Evolutionary conservation across 148 eudicot species (phyloP).

Genomic region (Polygonum maritimum): DNA sequence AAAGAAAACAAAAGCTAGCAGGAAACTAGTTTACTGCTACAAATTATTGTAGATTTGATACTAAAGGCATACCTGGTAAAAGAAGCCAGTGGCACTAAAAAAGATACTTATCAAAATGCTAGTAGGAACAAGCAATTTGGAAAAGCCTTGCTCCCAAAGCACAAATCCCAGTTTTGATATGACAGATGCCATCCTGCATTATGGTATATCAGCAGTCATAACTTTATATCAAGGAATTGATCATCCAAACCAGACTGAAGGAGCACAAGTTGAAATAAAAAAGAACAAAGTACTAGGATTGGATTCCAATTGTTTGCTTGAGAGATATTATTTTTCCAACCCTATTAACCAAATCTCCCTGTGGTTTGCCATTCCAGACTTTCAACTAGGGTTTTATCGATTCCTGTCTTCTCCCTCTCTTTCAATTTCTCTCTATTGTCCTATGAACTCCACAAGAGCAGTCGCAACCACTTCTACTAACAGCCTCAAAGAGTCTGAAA

Average conservation of each 20-base stretch:
- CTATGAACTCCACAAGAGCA: not conserved
- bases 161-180: conserved; percentile 94
- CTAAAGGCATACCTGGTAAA: conserved; percentile 59
- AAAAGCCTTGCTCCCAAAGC: conserved; percentile 88
- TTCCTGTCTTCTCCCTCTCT: not conserved
- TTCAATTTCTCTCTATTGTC: not conserved
- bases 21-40: not conserved
- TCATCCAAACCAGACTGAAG: not conserved
- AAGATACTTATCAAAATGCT: conserved; percentile 67
- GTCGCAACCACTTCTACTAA: not conserved
- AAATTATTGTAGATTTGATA: not conserved
- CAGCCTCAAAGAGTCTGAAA: not conserved
- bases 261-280: not conserved
- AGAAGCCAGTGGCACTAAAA: conserved; percentile 86
- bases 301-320: not conserved
- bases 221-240: not conserved
- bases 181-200: conserved; percentile 84
- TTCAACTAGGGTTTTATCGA: not conserved
- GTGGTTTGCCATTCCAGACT: not conserved
- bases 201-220: not conserved
- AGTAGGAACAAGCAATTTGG: conserved; percentile 59
- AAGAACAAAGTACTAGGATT: not conserved
- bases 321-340: too few relatives aligned
- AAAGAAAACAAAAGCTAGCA: not conserved
- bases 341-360: too few relatives aligned